These are phyloP conservation scores for Carex sylvatica DNA, from an alignment of 202 grass and related monocot species.

Conservation along the genomic window DNA sequence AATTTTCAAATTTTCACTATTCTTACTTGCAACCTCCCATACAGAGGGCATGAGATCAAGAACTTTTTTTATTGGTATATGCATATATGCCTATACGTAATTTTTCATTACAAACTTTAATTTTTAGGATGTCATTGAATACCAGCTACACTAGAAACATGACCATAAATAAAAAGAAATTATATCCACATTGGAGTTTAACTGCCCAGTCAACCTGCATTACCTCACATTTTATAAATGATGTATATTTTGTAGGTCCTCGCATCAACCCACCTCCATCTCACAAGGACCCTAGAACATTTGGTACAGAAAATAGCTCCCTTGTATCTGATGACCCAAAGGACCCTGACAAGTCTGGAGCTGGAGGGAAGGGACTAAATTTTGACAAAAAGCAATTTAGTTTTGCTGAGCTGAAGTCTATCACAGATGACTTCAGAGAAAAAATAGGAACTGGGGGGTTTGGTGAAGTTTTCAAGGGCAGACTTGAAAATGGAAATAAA, in stretches of 20 bases:
- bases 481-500: too few species aligned
- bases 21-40: too few species aligned
- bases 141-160: too few species aligned
- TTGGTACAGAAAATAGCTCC: not conserved
- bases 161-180: too few species aligned
- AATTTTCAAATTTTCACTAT: too few species aligned
- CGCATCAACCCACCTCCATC: not conserved
- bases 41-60: not conserved
- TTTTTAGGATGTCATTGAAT: not conserved
- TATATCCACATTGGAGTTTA: too few species aligned
- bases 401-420: not conserved
- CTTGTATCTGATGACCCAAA: not conserved
- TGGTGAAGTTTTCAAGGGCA: too few species aligned
- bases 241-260: not conserved
- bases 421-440: conserved; percentile 34
- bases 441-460: too few species aligned
- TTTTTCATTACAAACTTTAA: not conserved
- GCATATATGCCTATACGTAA: not conserved
- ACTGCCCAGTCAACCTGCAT: too few species aligned
- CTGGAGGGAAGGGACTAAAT: too few species aligned
- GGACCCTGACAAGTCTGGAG: too few species aligned
- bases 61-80: not conserved
- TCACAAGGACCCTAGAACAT: not conserved
- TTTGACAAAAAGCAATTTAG: not conserved
- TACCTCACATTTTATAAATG: not conserved